Conservation (phyloP, 208 protist species). For the Trypanosoma cruzi region DNA sequence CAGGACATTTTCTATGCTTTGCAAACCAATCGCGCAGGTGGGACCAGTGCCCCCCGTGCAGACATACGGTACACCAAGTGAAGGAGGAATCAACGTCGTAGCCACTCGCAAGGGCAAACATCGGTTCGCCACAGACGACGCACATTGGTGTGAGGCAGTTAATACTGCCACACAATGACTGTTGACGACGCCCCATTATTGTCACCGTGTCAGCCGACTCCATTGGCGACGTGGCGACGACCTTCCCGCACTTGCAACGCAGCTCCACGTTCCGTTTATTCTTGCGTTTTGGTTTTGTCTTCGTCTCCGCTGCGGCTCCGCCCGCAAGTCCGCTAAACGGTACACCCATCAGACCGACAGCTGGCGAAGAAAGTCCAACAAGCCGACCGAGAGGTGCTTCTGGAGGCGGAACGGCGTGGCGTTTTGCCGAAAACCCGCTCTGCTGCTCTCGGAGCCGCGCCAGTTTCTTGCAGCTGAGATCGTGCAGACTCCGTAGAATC, state of each 20-base stretch:
- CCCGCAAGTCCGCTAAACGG: conserved; percentile 11
- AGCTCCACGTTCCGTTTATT: conserved; percentile 45
- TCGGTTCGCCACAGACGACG: conserved; percentile 71
- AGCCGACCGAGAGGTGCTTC: conserved; percentile 17
- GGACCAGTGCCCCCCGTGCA: conserved; percentile 85
- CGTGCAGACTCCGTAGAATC: conserved; percentile 63
- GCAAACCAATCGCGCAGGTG: conserved; percentile 87
- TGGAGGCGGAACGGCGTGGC: not conserved
- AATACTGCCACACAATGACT: conserved; percentile 52
- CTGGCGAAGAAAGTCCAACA: not conserved
- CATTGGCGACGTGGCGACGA: conserved; percentile 42
- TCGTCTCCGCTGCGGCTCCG: conserved; percentile 9
- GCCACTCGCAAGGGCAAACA: conserved; percentile 52
- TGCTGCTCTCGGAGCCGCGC: conserved; percentile 28
- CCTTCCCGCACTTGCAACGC: conserved; percentile 75
- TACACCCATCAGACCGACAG: conserved; percentile 13
- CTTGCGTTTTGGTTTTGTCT: not conserved
- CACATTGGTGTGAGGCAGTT: conserved; percentile 80
- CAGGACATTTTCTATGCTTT: conserved; percentile 83
- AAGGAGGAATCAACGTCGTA: conserved; percentile 60
- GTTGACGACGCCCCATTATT: conserved; percentile 25
- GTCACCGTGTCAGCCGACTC: not conserved
- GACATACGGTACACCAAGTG: conserved; percentile 87
- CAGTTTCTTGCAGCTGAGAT: conserved; percentile 55
- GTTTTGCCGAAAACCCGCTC: not conserved